Conservation (phyloP, 2,329 filamentous ascomycete species). For the Penicillium sp. region DNA sequence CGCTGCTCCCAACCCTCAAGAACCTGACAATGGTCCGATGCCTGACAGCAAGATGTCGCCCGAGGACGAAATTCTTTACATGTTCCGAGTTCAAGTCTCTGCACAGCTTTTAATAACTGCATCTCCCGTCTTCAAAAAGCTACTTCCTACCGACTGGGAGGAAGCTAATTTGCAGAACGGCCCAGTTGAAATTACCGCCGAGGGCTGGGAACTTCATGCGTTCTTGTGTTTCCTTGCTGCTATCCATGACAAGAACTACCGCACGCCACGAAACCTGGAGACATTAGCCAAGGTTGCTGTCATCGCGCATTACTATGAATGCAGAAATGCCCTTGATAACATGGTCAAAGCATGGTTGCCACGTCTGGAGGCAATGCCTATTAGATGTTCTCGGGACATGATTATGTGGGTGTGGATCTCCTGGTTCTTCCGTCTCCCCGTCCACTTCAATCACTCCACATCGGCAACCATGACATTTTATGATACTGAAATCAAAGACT, state of each 20-base stretch:
- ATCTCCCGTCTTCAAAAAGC: slow-evolving; percentile 14
- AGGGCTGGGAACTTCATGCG: slow-evolving; percentile 9
- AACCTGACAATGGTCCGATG: neutral
- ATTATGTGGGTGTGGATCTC: slow-evolving; percentile 13
- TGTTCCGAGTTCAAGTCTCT: slow-evolving; percentile 11
- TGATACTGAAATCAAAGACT: slow-evolving; percentile 5
- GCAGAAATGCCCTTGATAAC: slow-evolving; percentile 13
- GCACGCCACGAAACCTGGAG: slow-evolving; percentile 13
- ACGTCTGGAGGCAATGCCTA: slow-evolving; percentile 2
- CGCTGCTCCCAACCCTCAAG: too few species aligned
- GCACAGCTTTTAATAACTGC: slow-evolving; percentile 14
- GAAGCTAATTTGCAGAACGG: slow-evolving; percentile 1
- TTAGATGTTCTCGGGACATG: slow-evolving; percentile 2
- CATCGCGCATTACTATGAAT: slow-evolving; percentile 26
- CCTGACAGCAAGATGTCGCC: neutral
- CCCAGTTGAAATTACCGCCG: slow-evolving; percentile 8
- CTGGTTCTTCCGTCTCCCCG: slow-evolving; percentile 17
- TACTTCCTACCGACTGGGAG: slow-evolving; percentile 10
- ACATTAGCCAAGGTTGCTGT: slow-evolving; percentile 24
- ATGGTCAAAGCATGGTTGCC: slow-evolving; percentile 10
- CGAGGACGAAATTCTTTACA: neutral
- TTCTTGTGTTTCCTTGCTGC: slow-evolving; percentile 8
- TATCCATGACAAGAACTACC: slow-evolving; percentile 8
- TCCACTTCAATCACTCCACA: slow-evolving; percentile 13
- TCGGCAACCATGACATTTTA: slow-evolving; percentile 18